Conservation (phyloP, 1,284 basidiomycete species). For the Phlebopus sp. region DNA sequence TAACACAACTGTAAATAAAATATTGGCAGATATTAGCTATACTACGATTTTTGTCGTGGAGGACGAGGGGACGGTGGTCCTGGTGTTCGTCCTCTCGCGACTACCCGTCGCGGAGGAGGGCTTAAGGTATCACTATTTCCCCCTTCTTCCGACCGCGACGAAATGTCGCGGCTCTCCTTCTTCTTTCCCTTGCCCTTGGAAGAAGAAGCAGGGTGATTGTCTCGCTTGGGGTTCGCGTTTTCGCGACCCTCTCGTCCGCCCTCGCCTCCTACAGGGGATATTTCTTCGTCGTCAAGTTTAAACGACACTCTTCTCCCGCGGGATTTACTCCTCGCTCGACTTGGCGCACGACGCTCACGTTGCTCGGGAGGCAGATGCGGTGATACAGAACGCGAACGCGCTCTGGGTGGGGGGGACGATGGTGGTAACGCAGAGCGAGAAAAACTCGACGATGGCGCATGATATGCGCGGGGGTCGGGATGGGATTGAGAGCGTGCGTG, state of each 20-base stretch:
- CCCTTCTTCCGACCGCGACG: constrained; percentile 14
- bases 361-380: constrained; percentile 17
- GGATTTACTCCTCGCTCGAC: constrained; percentile 24
- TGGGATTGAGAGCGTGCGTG: constrained; percentile 12
- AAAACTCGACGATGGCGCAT: constrained; percentile 24
- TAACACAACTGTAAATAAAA: too few species aligned
- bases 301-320: constrained; percentile 32
- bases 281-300: constrained; percentile 19
- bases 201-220: constrained; percentile 4
- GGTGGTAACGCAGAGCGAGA: constrained; percentile 17
- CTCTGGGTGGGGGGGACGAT: constrained; percentile 18
- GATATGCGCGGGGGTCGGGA: constrained; percentile 10
- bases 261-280: constrained; percentile 5
- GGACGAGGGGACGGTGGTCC: constrained; percentile 19
- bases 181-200: constrained; percentile 13
- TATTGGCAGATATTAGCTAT: too few species aligned
- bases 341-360: constrained; percentile 9
- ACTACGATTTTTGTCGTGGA: too few species aligned
- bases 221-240: constrained; percentile 11
- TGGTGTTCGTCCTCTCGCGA: constrained; percentile 26
- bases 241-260: constrained; percentile 4
- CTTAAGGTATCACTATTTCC: not conserved
- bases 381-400: constrained; percentile 15
- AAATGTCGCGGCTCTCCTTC: constrained; percentile 12
- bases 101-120: constrained; percentile 7